These are phyloP conservation scores for Persicaria maculosa DNA, from an alignment of 148 eudicot species.

Conservation along the genomic window DNA sequence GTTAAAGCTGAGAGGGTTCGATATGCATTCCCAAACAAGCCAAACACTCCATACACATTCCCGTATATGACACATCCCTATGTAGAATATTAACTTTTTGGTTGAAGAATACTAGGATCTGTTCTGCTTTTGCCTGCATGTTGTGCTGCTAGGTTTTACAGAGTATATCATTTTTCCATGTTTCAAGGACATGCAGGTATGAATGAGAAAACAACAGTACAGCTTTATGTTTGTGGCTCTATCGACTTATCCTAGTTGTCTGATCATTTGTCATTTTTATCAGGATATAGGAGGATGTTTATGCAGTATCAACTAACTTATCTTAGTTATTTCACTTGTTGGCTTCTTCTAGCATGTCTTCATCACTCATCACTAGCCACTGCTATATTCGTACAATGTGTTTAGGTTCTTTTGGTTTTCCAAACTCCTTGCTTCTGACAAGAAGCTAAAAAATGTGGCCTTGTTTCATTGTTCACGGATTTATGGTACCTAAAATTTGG, in stretches of 20 bases:
- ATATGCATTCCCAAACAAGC: too few relatives aligned
- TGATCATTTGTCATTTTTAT: not conserved
- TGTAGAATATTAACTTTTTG: not conserved
- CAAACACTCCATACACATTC: too few relatives aligned
- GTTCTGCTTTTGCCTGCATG: not conserved
- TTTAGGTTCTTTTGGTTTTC: not conserved
- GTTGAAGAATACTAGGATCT: not conserved
- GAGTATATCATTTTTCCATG: not conserved
- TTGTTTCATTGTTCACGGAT: not conserved
- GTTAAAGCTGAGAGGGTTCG: too few relatives aligned
- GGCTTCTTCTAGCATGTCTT: not conserved
- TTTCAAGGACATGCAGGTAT: not conserved
- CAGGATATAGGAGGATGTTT: not conserved
- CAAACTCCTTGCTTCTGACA: not conserved
- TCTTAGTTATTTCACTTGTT: not conserved
- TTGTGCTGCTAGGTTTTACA: not conserved
- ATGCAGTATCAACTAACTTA: not conserved
- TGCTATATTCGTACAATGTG: not conserved
- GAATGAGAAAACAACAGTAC: not conserved
- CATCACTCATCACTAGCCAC: too few relatives aligned
- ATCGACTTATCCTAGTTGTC: not conserved
- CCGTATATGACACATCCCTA: too few relatives aligned
- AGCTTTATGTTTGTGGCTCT: not conserved
- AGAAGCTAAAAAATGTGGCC: not conserved
- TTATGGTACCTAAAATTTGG: not conserved